These are phyloP conservation scores for Sugiyamaella novakii DNA, from an alignment of 1,139 yeast genomes.

Conservation along the genomic window DNA sequence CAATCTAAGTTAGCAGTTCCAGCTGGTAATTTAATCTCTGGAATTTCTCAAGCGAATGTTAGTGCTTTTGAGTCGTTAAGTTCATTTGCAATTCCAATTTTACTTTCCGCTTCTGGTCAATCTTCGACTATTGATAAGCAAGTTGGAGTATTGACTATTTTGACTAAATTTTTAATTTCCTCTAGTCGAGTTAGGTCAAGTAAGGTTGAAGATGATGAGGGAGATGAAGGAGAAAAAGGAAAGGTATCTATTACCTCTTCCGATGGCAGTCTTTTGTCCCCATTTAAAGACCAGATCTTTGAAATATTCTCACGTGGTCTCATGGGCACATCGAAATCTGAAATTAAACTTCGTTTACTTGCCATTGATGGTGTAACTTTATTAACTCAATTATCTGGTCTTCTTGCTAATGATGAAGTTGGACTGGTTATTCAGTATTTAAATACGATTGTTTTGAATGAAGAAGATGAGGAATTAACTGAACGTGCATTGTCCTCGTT, in stretches of 20 bases:
- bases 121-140: slow-evolving; percentile 55
- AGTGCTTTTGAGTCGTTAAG: slow-evolving; percentile 52
- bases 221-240: slow-evolving; percentile 2
- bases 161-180: slow-evolving; percentile 51
- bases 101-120: slow-evolving; percentile 39
- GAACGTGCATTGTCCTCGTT: slow-evolving; percentile 55
- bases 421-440: slow-evolving; percentile 67
- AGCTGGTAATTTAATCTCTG: slow-evolving; percentile 46
- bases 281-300: slow-evolving; percentile 65
- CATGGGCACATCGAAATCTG: slow-evolving; percentile 64
- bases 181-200: slow-evolving; percentile 22
- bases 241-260: not conserved
- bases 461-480: slow-evolving; percentile 38
- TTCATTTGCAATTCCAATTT: slow-evolving; percentile 43
- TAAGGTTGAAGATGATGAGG: slow-evolving; percentile 16
- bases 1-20: slow-evolving; percentile 51
- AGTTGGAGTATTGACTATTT: slow-evolving; percentile 59
- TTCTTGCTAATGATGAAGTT: slow-evolving; percentile 57
- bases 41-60: slow-evolving; percentile 52
- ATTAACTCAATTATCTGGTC: slow-evolving; percentile 35
- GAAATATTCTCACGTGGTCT: slow-evolving; percentile 67
- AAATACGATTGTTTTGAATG: slow-evolving; percentile 60
- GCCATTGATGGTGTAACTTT: slow-evolving; percentile 66
- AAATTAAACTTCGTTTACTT: slow-evolving; percentile 66
- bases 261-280: slow-evolving; percentile 42